These are phyloP conservation scores for Termitomyces sp. DNA, from an alignment of 768 basidiomycete genomes.

Conservation along the genomic window DNA sequence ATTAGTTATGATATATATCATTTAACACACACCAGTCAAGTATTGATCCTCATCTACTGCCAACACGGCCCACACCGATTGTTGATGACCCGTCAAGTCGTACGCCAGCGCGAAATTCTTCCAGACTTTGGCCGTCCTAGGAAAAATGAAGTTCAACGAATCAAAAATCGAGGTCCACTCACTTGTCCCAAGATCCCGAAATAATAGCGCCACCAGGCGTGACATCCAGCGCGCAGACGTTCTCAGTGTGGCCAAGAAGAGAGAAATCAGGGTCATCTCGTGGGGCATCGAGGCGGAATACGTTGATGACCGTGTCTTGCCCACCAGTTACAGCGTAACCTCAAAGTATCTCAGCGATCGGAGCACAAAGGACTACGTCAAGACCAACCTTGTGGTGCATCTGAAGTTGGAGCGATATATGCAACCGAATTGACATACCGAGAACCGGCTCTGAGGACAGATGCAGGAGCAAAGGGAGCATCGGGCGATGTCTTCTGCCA, in stretches of 20 bases:
- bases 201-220: conserved; percentile 70
- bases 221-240: conserved; percentile 81
- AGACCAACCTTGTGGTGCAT: conserved; percentile 63
- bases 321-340: conserved; percentile 86
- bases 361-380: conserved; percentile 11
- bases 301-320: conserved; percentile 83
- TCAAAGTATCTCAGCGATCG: conserved; percentile 27
- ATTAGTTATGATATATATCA: neutral
- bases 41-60: conserved; percentile 71
- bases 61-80: conserved; percentile 92
- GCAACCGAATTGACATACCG: conserved; percentile 80
- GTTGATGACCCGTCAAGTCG: conserved; percentile 79
- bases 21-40: conserved; percentile 63
- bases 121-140: conserved; percentile 93
- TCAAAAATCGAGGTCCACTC: conserved; percentile 18
- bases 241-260: conserved; percentile 84
- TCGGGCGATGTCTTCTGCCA: conserved; percentile 59
- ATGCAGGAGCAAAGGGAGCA: conserved; percentile 46
- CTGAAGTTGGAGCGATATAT: conserved; percentile 63
- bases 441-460: conserved; percentile 57
- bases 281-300: conserved; percentile 57
- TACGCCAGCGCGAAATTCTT: conserved; percentile 65
- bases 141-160: neutral
- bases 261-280: conserved; percentile 75
- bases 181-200: conserved; percentile 98